Evolutionary conservation across 208 protist genomes (phyloP).

Genomic region (Trypanosomatidae sp.): DNA sequence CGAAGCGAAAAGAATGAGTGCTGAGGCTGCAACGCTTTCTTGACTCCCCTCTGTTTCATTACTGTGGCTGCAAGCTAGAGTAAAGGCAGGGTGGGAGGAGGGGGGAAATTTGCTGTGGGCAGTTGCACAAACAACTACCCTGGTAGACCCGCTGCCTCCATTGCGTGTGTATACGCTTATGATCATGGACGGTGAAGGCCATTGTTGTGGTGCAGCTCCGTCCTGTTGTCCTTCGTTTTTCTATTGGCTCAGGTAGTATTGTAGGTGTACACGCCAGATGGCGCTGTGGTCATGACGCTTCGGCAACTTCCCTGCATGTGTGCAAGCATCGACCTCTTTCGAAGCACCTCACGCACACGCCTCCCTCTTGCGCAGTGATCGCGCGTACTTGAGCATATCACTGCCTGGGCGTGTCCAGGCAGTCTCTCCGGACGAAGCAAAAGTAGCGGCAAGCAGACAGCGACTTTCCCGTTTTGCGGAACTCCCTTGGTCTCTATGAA

Average conservation of each 20-base stretch:
- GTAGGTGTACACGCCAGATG: background rate
- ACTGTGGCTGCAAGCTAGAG: background rate
- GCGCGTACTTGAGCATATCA: too few species aligned
- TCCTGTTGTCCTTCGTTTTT: background rate
- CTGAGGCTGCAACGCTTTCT: background rate
- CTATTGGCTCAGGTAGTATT: background rate
- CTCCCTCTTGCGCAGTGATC: too few species aligned
- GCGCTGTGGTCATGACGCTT: constrained; percentile 7
- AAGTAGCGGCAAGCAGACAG: too few species aligned
- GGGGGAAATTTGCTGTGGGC: background rate
- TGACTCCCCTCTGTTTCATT: background rate
- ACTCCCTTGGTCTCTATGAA: background rate
- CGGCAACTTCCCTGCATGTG: background rate
- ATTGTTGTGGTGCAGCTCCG: background rate
- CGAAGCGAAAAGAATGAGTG: background rate
- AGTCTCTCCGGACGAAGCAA: too few species aligned
- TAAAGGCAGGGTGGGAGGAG: background rate
- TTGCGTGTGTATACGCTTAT: background rate
- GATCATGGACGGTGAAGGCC: background rate
- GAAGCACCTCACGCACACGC: too few species aligned
- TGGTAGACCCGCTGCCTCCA: background rate
- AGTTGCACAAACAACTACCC: background rate
- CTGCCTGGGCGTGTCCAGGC: too few species aligned
- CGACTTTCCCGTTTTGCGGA: too few species aligned
- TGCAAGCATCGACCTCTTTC: too few species aligned